These are phyloP conservation scores for Grosmannia penicillata DNA, from an alignment of 2,329 filamentous ascomycete species.

Conservation along the genomic window DNA sequence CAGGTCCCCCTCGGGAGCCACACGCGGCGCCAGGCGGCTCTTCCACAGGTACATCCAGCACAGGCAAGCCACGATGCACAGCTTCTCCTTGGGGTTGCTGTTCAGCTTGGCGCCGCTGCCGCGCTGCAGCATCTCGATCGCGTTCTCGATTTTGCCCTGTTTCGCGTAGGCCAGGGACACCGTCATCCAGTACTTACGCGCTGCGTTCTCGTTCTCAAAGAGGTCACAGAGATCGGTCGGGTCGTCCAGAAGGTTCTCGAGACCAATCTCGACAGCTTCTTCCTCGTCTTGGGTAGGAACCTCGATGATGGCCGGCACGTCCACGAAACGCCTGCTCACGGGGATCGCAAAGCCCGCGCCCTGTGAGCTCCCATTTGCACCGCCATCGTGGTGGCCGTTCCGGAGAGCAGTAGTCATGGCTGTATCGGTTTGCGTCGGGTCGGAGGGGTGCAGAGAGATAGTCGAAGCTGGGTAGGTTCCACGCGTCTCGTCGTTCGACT, in stretches of 20 bases:
- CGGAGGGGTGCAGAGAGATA: neutral
- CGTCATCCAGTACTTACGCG: slow-evolving; percentile 94
- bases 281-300: slow-evolving; percentile 54
- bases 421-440: neutral
- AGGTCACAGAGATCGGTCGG: slow-evolving; percentile 89
- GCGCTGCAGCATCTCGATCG: slow-evolving; percentile 58
- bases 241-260: slow-evolving; percentile 83
- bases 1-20: slow-evolving; percentile 45
- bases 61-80: slow-evolving; percentile 69
- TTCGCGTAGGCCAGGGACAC: slow-evolving; percentile 94
- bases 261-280: slow-evolving; percentile 78
- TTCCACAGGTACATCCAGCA: slow-evolving; percentile 90
- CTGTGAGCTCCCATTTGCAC: slow-evolving; percentile 18
- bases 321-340: slow-evolving; percentile 43
- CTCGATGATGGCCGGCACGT: slow-evolving; percentile 51
- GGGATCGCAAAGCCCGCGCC: slow-evolving; percentile 17
- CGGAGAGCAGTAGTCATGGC: slow-evolving; percentile 25
- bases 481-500: too few relatives aligned
- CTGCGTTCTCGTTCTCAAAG: slow-evolving; percentile 84
- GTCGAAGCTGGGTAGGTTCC: too few relatives aligned
- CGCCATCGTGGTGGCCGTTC: slow-evolving; percentile 30
- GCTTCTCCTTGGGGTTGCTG: slow-evolving; percentile 64
- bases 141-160: slow-evolving; percentile 81
- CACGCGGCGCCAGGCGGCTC: slow-evolving; percentile 60
- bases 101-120: slow-evolving; percentile 57